Conservation (phyloP, 352 stramenopile genomes). For the Bremia lactucae region DNA sequence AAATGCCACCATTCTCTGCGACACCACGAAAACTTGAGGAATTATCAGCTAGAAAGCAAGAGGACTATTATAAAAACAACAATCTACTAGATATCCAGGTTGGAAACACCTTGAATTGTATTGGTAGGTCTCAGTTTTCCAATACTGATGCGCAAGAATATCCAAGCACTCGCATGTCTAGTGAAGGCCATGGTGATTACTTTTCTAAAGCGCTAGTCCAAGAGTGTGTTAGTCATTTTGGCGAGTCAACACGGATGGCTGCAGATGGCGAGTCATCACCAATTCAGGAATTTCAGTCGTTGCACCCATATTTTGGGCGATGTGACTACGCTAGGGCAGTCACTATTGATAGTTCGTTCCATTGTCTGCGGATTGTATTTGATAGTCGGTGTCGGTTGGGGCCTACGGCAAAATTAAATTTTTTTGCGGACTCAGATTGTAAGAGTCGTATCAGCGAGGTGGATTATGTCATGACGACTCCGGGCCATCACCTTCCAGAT, state of each 20-base stretch:
- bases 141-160: slow-evolving; percentile 56
- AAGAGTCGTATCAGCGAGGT: slow-evolving; percentile 41
- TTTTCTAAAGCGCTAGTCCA: slow-evolving; percentile 71
- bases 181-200: slow-evolving; percentile 43
- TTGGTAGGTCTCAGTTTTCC: no score
- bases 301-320: slow-evolving; percentile 78
- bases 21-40: neutral
- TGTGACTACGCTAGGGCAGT: slow-evolving; percentile 71
- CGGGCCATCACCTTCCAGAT: slow-evolving; percentile 37
- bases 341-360: slow-evolving; percentile 33
- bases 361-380: slow-evolving; percentile 69
- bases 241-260: slow-evolving; percentile 67
- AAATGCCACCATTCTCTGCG: slow-evolving; percentile 2
- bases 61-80: no score
- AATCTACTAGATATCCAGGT: no score
- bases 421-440: slow-evolving; percentile 64
- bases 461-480: slow-evolving; percentile 31
- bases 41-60: slow-evolving; percentile 23
- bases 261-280: slow-evolving; percentile 30
- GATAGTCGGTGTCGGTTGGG: slow-evolving; percentile 68
- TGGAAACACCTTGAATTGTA: no score
- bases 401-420: slow-evolving; percentile 54
- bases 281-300: slow-evolving; percentile 57
- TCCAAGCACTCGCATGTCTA: slow-evolving; percentile 34
- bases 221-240: slow-evolving; percentile 80